Percentiles rank a stretch among this genome's conserved stretches.
Evolutionary conservation across 768 basidiomycete species (phyloP).

Genomic region (Leucogyrophana mollusca): DNA sequence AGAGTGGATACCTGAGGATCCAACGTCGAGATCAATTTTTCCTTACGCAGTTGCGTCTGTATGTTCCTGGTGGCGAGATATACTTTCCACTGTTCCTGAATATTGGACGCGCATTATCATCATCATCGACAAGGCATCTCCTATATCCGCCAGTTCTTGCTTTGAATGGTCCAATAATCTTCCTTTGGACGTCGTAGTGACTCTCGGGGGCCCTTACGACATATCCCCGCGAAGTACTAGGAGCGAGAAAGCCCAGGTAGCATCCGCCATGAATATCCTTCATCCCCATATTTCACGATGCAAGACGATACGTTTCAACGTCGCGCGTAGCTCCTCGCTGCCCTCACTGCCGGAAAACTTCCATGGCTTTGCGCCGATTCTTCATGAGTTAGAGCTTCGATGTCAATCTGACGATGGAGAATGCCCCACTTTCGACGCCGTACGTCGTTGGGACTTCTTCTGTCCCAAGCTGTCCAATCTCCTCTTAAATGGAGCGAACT

Average conservation of each 20-base stretch:
- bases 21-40: slow-evolving; percentile 1
- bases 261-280: background rate
- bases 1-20: background rate
- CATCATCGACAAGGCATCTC: background rate
- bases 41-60: slow-evolving; percentile 8
- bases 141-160: background rate
- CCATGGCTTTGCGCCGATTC: too few relatives aligned
- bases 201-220: background rate
- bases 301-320: background rate
- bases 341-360: background rate
- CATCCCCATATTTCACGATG: background rate
- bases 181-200: slow-evolving; percentile 3
- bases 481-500: slow-evolving; percentile 7
- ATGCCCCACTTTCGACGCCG: too few relatives aligned
- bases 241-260: background rate
- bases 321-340: background rate
- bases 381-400: too few relatives aligned
- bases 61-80: slow-evolving; percentile 6
- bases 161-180: slow-evolving; percentile 7
- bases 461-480: slow-evolving; percentile 3
- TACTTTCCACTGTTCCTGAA: slow-evolving; percentile 3
- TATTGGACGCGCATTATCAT: slow-evolving; percentile 10
- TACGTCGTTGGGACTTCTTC: background rate
- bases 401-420: too few relatives aligned
- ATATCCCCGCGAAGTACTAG: background rate